Base-by-base conservation (phyloP, 108 stramenopile genomes). In the Pseudonitzschia delicatissima region DNA sequence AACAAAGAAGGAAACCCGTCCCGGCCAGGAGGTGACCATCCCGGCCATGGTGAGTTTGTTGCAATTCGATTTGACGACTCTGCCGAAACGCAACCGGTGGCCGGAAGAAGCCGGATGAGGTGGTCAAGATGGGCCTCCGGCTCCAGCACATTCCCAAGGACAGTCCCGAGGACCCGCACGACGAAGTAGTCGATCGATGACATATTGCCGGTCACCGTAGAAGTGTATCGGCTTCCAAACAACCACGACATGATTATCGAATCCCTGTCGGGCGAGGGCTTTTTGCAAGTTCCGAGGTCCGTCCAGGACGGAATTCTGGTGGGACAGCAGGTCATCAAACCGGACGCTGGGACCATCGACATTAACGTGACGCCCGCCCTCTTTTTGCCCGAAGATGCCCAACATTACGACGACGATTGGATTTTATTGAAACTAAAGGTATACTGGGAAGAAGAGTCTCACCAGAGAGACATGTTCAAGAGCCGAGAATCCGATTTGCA, bases 191-290 rank as follows among this genome's bases (percentile, higher is more conserved):
- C 53, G 15, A 37, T 40, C 5, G 60, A 61, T 39, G 60, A 61
- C 20, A 1, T 42, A 26, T 7, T 36, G 21, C 39, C 36, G 1
- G 5, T 61, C 17, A 61, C 20, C 37, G 25, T 61, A 5, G 60
- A 61, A 21, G 39, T 61, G 11, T 61, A 61, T 42, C 36, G 60
- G 7, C 36, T 61, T 37, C 60, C 60, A 21, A 61, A 61, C 23
- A 61, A 61, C 20, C 9, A 61, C 32, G 39, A 40, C 4, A 21
- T 18, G 39, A 21, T 42, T n/a, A 13, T 61, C 25, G 60, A 61
- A 27, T 61, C 60, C 5, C 20, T 37, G 37, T 39, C 60, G 25
- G 60, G 60, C 11, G 34, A 40, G 11, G 36, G 5, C 37, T 61
- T 61, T 42, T 4, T 21, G 9, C 37, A 2, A 39, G 36, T 37